Base-by-base conservation (phyloP, 805 yeast species). In the Candida qinlingensis region DNA sequence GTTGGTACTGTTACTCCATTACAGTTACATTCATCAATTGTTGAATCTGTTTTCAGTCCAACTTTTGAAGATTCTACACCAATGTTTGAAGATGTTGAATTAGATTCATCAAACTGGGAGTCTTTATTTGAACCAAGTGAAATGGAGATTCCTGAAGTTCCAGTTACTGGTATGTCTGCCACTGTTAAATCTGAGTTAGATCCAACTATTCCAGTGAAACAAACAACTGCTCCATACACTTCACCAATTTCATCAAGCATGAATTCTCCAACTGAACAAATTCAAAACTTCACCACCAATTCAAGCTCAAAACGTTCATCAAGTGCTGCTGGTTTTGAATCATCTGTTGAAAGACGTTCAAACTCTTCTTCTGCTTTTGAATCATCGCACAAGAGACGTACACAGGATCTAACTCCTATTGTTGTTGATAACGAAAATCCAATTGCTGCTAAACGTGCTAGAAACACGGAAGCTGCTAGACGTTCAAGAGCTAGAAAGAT, bases 381-480 rank as follows among this genome's bases (percentile, higher is more conserved):
- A 11, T 31, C 34, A 8, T 8, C 34, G 8, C 34, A 31, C 34
- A 31, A 31, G 34, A 31, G 34, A 31, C 34, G 34, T 31, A 31
- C 34, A 8, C 34, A 31, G 34, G 34, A 31, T 7, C 74, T 89
- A 66, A 72, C 75, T 56, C 96, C 96, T 8, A 75, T 90, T 48
- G 77, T 72, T 41, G 74, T 79, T 33, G 78, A 76, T 41, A 65
- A 72, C 28, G 69, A 65, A 43, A 96, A 90, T 66, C 79, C 84
- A n/a, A 77, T 76, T 49, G 79, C 88, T 41, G 66, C 86, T 60
- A 92, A 92, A 73, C 83, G 98, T 65, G 98, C 98, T 7, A 83
- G 92, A 69, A 92, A 94, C 77, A 92, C 83, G 43, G 96, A 90
- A 65, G 97, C 98, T 57, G 97, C 97, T 7, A 82, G 97, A 68